Conservation (phyloP, 140 eudicot genomes). For the Senecio squalidus region DNA sequence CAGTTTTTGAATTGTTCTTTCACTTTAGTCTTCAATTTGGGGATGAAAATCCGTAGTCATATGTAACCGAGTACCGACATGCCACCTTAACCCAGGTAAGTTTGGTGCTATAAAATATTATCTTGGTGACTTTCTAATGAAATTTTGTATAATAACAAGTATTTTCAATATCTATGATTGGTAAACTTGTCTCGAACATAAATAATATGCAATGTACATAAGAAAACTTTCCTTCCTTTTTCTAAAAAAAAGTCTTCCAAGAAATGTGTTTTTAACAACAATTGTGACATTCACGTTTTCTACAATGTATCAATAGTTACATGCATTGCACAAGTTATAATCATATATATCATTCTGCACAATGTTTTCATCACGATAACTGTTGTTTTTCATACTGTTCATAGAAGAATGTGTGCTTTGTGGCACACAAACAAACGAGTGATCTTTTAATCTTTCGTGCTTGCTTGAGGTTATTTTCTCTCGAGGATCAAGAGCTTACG, state of each 20-base stretch:
- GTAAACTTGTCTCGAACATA: no score
- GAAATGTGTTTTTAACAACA: constrained; percentile 6
- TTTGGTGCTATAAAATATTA: no score
- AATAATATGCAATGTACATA: no score
- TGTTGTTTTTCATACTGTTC: not conserved
- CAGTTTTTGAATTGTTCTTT: no score
- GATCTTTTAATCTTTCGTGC: not conserved
- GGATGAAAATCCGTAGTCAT: no score
- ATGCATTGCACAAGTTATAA: not conserved
- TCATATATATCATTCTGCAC: constrained; percentile 7
- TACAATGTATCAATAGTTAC: not conserved
- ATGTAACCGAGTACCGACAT: no score
- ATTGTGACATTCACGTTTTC: not conserved
- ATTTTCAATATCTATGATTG: no score
- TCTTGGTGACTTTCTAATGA: no score
- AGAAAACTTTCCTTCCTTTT: no score
- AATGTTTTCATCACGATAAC: not conserved
- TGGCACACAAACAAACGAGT: not conserved
- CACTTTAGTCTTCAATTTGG: no score
- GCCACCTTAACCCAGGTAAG: no score
- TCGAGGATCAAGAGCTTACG: constrained; percentile 43
- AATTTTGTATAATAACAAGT: no score
- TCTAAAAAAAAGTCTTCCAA: not conserved
- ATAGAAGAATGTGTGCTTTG: not conserved
- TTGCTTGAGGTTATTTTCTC: constrained; percentile 10